Base-by-base conservation (phyloP, 169 alveolate genomes). In the Plasmodium gonderi region DNA sequence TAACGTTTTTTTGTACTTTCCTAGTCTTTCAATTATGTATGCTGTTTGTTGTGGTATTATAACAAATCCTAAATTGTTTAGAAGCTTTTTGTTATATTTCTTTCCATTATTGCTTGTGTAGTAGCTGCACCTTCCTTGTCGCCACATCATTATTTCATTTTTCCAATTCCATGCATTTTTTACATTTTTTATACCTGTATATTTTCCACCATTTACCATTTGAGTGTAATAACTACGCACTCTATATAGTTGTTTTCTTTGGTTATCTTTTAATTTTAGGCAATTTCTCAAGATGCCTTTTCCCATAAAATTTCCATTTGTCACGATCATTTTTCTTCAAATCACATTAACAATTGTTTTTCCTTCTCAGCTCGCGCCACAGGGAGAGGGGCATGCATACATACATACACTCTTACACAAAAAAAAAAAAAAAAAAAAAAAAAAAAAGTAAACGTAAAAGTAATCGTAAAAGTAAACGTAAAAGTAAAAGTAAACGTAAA, bases 21-120 rank as follows among this genome's bases (percentile, higher is more conserved):
- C 99, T 92, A 98, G 97, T 79, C 98, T 85, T 94, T 98, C 99
- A 45, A 98, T 91, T 68, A 98, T 97, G 90, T 97, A 96, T 17
- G 98, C 99, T 79, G 98, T 95, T 91, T 98, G 98, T 91, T 98
- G 98, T 33, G 99, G 99, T 68, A 98, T 99, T 29, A 97, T 80
- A 4, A 97, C 97, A 77, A 98, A 79, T 8, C 99, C 98, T 29
- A 96, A 33, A 77, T 11, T 38, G 31, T 17, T 90, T 79, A 77
- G 72, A 4, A 90, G 6, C 14, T 77, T 90, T 78, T 78, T 76
- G 2, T 64, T 26, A 38, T 60, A 77, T 38, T 90, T 90, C 33
- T 90, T 90, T 12, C 72, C 72, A 26, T 67, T 89, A 65, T 49
- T 78, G 80, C 94, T 90, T 3, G 94, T 90, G 51, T 77, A 90